Evolutionary conservation across 1,284 basidiomycete species (phyloP).

Genomic region (Cryptococcus wingfieldii): DNA sequence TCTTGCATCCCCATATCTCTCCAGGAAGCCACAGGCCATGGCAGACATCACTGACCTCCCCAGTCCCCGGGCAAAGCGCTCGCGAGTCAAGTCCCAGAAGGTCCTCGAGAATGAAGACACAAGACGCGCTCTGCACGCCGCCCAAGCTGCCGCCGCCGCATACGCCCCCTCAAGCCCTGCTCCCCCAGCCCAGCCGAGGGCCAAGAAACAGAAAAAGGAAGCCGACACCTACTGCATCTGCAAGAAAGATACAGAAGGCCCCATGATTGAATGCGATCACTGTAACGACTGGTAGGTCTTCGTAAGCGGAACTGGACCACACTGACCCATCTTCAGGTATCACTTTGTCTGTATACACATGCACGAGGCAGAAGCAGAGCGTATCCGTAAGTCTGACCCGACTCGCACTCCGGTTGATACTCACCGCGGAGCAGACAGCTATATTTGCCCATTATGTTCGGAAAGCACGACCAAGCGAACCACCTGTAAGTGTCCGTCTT

Average conservation of each 20-base stretch:
- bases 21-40: not conserved
- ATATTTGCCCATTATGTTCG: conserved; percentile 32
- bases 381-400: conserved; percentile 31
- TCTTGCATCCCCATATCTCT: not conserved
- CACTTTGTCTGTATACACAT: conserved; percentile 40
- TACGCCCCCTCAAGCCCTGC: not conserved
- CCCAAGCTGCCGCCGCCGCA: conserved; percentile 1
- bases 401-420: not conserved
- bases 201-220: conserved; percentile 23
- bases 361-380: conserved; percentile 30
- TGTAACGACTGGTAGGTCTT: conserved; percentile 42
- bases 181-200: conserved; percentile 4
- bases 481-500: conserved; percentile 34
- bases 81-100: conserved; percentile 26
- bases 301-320: not conserved
- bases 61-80: conserved; percentile 16
- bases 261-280: conserved; percentile 45
- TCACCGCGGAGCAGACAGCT: conserved; percentile 24
- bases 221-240: conserved; percentile 36
- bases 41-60: not conserved
- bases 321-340: conserved; percentile 29
- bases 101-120: conserved; percentile 32
- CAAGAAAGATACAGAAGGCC: conserved; percentile 25
- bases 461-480: conserved; percentile 27
- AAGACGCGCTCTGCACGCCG: conserved; percentile 15